Evolutionary conservation across 331 rosid species (phyloP).

Genomic region (Rhamnella rubrinervis): DNA sequence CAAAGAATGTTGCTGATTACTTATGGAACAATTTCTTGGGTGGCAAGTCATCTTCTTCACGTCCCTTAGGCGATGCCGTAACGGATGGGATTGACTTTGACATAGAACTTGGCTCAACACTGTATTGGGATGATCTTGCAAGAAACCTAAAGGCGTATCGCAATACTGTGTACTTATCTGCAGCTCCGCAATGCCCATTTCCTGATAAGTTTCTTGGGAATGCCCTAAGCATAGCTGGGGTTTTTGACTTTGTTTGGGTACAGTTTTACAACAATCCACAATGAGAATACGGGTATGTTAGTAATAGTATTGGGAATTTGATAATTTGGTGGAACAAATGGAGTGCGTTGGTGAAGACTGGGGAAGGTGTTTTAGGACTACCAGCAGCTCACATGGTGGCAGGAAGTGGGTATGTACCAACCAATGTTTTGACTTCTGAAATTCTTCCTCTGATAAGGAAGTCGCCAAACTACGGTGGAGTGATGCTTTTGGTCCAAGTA

Average conservation of each 20-base stretch:
- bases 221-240: slow-evolving; percentile 57
- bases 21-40: slow-evolving; percentile 53
- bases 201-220: slow-evolving; percentile 55
- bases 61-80: slow-evolving; percentile 18
- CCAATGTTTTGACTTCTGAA: too few species aligned
- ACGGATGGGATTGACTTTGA: slow-evolving; percentile 26
- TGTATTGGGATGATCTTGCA: slow-evolving; percentile 51
- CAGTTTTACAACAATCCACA: slow-evolving; percentile 70
- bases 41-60: slow-evolving; percentile 22
- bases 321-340: too few species aligned
- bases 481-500: too few species aligned
- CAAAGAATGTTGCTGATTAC: slow-evolving; percentile 42
- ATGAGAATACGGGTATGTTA: slow-evolving; percentile 35
- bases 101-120: slow-evolving; percentile 50
- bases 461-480: too few species aligned
- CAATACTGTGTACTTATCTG: slow-evolving; percentile 47
- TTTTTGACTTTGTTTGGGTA: slow-evolving; percentile 79
- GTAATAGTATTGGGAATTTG: too few species aligned
- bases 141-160: slow-evolving; percentile 33
- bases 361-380: too few species aligned
- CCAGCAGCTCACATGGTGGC: too few species aligned
- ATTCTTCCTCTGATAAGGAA: too few species aligned
- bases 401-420: too few species aligned
- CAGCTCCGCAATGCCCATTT: slow-evolving; percentile 86
- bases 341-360: too few species aligned